Evolutionary conservation across 305 asterid genomes (phyloP).

Genomic region (Andrographis paniculata): DNA sequence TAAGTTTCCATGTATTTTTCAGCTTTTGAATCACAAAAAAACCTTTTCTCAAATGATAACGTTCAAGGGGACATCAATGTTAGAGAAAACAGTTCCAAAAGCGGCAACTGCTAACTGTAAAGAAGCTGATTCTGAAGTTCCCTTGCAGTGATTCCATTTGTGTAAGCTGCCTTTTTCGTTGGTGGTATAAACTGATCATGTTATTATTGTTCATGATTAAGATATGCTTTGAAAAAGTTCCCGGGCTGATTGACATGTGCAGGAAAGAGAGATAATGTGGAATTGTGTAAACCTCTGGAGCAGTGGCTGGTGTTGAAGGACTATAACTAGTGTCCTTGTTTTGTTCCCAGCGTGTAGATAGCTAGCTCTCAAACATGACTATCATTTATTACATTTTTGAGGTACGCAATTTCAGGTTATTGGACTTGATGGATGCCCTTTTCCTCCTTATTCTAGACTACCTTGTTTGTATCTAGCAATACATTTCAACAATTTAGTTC

Average conservation of each 20-base stretch:
- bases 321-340: background rate
- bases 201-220: constrained; percentile 14
- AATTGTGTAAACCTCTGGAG: background rate
- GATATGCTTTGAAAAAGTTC: constrained; percentile 10
- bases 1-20: constrained; percentile 25
- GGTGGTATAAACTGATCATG: constrained; percentile 19
- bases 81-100: constrained; percentile 67
- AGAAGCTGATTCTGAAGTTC: constrained; percentile 31
- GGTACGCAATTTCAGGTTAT: too few species aligned
- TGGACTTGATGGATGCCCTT: too few species aligned
- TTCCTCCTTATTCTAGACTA: too few species aligned
- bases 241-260: constrained; percentile 8
- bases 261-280: background rate
- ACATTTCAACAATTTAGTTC: too few species aligned
- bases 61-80: constrained; percentile 79
- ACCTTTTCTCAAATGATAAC: constrained; percentile 85
- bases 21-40: constrained; percentile 62
- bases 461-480: too few species aligned
- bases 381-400: background rate
- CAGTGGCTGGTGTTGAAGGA: background rate
- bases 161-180: too few species aligned
- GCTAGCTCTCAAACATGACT: background rate
- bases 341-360: background rate
- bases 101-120: constrained; percentile 44
- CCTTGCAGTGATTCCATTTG: constrained; percentile 19